Evolutionary conservation across 176 grass and related monocot species (phyloP), one percentile per base, ranked within the genome.

Genomic region (Calamus simplicifolius): DNA sequence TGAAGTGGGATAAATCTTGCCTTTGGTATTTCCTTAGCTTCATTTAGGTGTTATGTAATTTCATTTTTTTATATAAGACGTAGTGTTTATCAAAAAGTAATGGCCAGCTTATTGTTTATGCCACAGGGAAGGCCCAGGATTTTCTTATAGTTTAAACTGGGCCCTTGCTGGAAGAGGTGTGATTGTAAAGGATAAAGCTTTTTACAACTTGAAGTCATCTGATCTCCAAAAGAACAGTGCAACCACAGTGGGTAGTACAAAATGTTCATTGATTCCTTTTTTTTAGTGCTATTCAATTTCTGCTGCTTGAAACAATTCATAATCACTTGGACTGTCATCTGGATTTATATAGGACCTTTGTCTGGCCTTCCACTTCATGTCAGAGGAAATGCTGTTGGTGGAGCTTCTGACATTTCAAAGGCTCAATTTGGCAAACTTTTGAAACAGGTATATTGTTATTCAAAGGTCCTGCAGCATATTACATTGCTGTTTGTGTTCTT

Each of bases 391-490:
- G 55, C 60, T 23, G 55, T 53, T 21, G 50, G 69, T 16, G 72
- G 74, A 19, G 63, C 64, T 63, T 80, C 75, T 64, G 62, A 69
- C 51, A 35, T 91, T 71, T 90, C 87, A 63, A 87, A 77, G 65
- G 61, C 75, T 71, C 83, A 91, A 57, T 91, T 88, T 75, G 67
- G 77, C 72, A 97, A 97, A 51, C 87, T 97, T 69, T 74, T 97
- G 23, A 88, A 91, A 85, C 69, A 82, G 66, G 90, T 95, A 68
- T 8, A 56, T 54, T 75, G 49, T 25, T 12, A 25, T 3, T 52
- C 61, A 43, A 43, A 43, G 35, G 35, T 43, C 35, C 35, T 43
- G 8, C 35, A 43, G 35, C 35, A 13, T 43, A 43, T 13, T 12
- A 13, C 10, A 43, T 43, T 43, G 35, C 10, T 2, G 8, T 43